Evolutionary conservation across 2,329 filamentous ascomycete genomes (phyloP).

Genomic region (Paramyrothecium sp.): DNA sequence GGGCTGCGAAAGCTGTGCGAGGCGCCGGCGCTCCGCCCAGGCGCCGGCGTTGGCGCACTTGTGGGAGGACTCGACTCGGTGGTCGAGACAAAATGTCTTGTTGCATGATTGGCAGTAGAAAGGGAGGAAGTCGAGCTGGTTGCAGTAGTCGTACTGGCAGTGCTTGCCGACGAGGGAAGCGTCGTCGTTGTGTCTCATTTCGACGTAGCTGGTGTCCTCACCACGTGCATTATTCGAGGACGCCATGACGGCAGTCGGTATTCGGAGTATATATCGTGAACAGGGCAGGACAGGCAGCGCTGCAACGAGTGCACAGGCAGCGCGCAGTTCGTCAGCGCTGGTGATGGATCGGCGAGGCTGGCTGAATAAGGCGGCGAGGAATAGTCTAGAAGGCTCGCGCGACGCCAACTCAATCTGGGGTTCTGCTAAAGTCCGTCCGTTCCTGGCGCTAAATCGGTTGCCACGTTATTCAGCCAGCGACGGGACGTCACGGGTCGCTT

Average conservation of each 20-base stretch:
- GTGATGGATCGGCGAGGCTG: conserved; percentile 12
- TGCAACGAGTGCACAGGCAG: not conserved
- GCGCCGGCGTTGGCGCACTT: conserved; percentile 60
- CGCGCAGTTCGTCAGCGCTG: not conserved
- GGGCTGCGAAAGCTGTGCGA: conserved; percentile 51
- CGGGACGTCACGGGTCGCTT: not conserved
- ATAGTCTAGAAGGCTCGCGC: conserved; percentile 30
- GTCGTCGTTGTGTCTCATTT: conserved; percentile 71
- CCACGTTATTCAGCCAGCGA: not conserved
- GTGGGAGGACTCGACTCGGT: conserved; percentile 83
- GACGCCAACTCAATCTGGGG: conserved; percentile 11
- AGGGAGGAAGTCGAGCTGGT: conserved; percentile 93
- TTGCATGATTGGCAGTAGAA: conserved; percentile 90
- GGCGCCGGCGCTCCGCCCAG: conserved; percentile 58
- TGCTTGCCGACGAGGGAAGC: conserved; percentile 84
- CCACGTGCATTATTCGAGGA: conserved; percentile 42
- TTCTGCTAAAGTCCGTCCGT: not conserved
- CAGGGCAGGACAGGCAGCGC: conserved; percentile 1
- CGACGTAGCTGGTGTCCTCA: conserved; percentile 60
- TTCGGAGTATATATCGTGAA: conserved; percentile 1
- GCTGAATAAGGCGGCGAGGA: conserved; percentile 22
- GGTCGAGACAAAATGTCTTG: conserved; percentile 87
- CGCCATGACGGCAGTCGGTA: conserved; percentile 43
- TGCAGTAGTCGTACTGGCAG: conserved; percentile 89
- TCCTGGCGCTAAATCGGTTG: not conserved